Conservation (phyloP, 1,139 yeast species). For the Petasospora fabianii region DNA sequence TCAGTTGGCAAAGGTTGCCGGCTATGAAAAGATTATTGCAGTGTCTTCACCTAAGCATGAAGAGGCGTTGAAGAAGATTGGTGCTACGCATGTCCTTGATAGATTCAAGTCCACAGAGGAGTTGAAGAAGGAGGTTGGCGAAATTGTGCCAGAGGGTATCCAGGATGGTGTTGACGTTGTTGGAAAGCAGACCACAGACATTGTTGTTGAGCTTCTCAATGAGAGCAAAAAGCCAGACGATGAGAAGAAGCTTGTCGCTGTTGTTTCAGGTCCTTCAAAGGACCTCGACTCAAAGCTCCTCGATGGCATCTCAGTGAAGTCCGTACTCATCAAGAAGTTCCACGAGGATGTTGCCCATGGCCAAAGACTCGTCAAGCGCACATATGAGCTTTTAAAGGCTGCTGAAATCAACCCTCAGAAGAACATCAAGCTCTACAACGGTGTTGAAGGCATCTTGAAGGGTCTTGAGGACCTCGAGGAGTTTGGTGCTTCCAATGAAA, state of each 20-base stretch:
- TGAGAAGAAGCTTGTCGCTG: conserved; percentile 34
- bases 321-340: conserved; percentile 39
- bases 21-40: conserved; percentile 38
- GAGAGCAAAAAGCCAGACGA: conserved; percentile 11
- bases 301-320: conserved; percentile 29
- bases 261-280: conserved; percentile 37
- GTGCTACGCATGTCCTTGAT: conserved; percentile 41
- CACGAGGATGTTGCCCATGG: conserved; percentile 43
- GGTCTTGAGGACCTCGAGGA: conserved; percentile 39
- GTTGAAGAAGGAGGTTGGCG: conserved; percentile 23
- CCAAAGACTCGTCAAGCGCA: conserved; percentile 32
- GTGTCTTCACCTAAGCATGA: conserved; percentile 37
- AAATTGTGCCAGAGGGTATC: conserved; percentile 26
- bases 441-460: conserved; percentile 32
- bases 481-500: conserved; percentile 41
- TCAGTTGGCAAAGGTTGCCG: conserved; percentile 41
- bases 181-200: conserved; percentile 38
- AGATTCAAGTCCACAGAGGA: conserved; percentile 31
- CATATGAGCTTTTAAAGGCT: conserved; percentile 31
- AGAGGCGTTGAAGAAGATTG: conserved; percentile 33
- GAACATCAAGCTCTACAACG: conserved; percentile 33
- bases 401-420: conserved; percentile 34
- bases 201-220: conserved; percentile 31
- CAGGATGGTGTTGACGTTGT: conserved; percentile 43
- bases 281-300: conserved; percentile 24